These are phyloP conservation scores for Eucalyptus regnans DNA, from an alignment of 345 rosid species.

Conservation along the genomic window DNA sequence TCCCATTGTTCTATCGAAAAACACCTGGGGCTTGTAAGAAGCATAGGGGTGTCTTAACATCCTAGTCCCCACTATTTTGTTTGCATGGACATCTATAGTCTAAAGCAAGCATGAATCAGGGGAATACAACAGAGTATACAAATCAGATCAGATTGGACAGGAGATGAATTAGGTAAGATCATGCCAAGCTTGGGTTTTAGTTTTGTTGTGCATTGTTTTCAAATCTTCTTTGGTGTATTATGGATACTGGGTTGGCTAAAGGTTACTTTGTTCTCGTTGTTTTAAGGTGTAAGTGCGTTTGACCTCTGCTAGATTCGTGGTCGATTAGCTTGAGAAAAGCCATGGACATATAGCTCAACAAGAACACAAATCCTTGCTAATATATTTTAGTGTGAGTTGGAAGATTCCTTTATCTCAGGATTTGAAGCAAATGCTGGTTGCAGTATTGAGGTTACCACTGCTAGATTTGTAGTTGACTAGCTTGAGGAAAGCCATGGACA, in stretches of 20 bases:
- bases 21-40: background rate
- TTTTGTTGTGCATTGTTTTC: background rate
- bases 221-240: background rate
- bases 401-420: background rate
- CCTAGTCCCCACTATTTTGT: background rate
- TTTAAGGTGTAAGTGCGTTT: background rate
- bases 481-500: background rate
- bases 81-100: background rate
- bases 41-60: background rate
- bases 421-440: background rate
- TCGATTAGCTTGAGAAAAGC: background rate
- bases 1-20: background rate
- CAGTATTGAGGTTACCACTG: background rate
- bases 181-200: background rate
- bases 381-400: background rate
- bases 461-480: background rate
- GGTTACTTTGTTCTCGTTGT: background rate
- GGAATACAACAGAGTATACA: background rate
- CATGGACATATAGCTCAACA: background rate
- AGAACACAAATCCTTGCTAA: background rate
- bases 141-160: background rate
- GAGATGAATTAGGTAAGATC: background rate
- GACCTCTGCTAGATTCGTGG: background rate
- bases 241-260: background rate
- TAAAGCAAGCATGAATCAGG: background rate